Evolutionary conservation across 2,329 filamentous ascomycete species (phyloP).

Genomic region (Fusarium scirpi): DNA sequence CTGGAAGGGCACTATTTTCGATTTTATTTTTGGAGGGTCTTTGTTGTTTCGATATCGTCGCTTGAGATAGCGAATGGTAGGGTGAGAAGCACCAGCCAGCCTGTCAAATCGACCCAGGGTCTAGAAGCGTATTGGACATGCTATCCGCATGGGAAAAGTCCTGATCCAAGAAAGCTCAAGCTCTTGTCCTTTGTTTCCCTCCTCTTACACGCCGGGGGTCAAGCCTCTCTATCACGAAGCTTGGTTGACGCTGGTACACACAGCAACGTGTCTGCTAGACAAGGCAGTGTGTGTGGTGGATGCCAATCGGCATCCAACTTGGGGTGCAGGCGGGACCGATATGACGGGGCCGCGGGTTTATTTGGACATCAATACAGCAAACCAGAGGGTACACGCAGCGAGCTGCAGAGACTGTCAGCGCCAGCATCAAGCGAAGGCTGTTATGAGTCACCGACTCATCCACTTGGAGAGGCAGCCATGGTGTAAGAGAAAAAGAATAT

Average conservation of each 20-base stretch:
- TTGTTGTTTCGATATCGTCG: slow-evolving; percentile 37
- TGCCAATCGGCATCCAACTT: slow-evolving; percentile 47
- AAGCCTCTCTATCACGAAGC: slow-evolving; percentile 26
- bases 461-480: slow-evolving; percentile 24
- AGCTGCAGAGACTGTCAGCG: slow-evolving; percentile 40
- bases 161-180: slow-evolving; percentile 24
- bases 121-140: slow-evolving; percentile 14
- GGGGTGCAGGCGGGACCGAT: slow-evolving; percentile 46
- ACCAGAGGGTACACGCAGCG: slow-evolving; percentile 39
- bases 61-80: slow-evolving; percentile 42
- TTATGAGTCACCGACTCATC: slow-evolving; percentile 46
- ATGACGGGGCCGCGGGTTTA: slow-evolving; percentile 45
- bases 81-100: slow-evolving; percentile 23
- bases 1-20: slow-evolving; percentile 43
- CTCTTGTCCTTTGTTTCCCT: slow-evolving; percentile 25
- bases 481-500: neutral
- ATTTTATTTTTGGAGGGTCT: slow-evolving; percentile 36
- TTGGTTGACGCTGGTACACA: slow-evolving; percentile 35
- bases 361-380: slow-evolving; percentile 51
- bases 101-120: slow-evolving; percentile 25
- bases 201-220: slow-evolving; percentile 41
- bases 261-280: slow-evolving; percentile 43
- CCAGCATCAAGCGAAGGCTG: slow-evolving; percentile 33
- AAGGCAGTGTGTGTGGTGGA: slow-evolving; percentile 39
- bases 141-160: slow-evolving; percentile 28